phyloP scores from a whole-genome alignment of 352 stramenopile species.

The Phytophthora hybrid region DNA sequence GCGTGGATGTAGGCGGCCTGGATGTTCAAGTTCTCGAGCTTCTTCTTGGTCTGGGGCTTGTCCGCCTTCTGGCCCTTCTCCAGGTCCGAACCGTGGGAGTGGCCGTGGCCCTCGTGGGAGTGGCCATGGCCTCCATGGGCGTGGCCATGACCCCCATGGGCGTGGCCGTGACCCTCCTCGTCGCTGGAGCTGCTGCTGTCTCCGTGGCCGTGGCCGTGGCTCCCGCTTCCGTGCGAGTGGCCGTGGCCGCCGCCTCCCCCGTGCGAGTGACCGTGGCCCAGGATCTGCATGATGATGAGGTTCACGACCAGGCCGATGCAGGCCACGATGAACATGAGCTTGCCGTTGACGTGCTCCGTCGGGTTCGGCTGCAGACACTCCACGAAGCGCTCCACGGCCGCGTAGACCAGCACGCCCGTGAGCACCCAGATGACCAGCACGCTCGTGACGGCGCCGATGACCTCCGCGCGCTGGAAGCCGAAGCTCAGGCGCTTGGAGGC shows the following conservation, averaged over 20 bases:
- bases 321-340: slow-evolving; percentile 97
- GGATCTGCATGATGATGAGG: too few species aligned
- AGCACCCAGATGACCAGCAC: too few species aligned
- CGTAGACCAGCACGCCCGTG: too few species aligned
- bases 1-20: slow-evolving; percentile 98
- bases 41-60: slow-evolving; percentile 42
- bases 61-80: slow-evolving; percentile 36
- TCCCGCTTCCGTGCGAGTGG: too few species aligned
- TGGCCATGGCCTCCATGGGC: slow-evolving; percentile 47
- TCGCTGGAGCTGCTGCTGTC: slow-evolving; percentile 39
- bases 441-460: too few species aligned
- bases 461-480: too few species aligned
- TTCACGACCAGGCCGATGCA: slow-evolving; percentile 97
- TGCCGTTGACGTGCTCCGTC: slow-evolving; percentile 93
- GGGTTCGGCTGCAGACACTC: slow-evolving; percentile 81
- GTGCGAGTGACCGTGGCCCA: too few species aligned
- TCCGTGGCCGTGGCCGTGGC: slow-evolving; percentile 88
- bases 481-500: slow-evolving; percentile 90
- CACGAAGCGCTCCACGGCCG: slow-evolving; percentile 83
- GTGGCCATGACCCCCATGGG: slow-evolving; percentile 48
- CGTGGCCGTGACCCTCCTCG: slow-evolving; percentile 43
- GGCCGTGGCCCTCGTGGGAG: slow-evolving; percentile 44
- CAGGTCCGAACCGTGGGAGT: slow-evolving; percentile 44
- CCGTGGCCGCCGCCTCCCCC: too few species aligned
- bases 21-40: slow-evolving; percentile 95